Evolutionary conservation across 176 grass and related monocot genomes (phyloP), one percentile per base, ranked within the genome.

Genomic region (Rhynchospora tenuis): DNA sequence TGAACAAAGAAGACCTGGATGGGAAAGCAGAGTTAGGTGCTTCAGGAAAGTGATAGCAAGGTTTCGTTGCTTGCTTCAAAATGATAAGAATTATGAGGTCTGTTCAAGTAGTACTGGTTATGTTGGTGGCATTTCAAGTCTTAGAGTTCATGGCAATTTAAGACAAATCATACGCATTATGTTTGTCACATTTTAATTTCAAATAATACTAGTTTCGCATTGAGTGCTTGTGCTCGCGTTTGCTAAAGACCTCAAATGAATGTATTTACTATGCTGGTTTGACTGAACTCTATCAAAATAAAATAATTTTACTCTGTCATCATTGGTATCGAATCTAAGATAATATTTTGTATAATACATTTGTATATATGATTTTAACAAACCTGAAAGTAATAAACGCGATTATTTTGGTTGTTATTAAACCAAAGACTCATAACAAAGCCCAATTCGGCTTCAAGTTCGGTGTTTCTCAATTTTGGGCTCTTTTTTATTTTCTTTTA

Each of bases 1-100:
- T 67, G 82, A 79, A 64, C 50, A 59, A 19, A 72, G 50, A 64
- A 33, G 22, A 45, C 58, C 73, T 33, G 14, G 80, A 63, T 78
- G 7, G 20, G 11, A 78, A 23, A n/a, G 73, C 2, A 55, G 73
- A 17, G 24, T 29, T 26, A 44, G 29, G 45, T 60, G 20, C 6
- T 60, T 29, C 33, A 62, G 56, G 16, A 23, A 63, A 60, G 17
- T 81, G 78, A 62, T 60, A 43, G 24, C 7, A 2, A 71, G 66
- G 4, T 38, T 19, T 26, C 22, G 26, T 4, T 43, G 26, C 10
- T 10, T 14, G 28, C 19, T 55, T 44, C 46, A 54, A 55, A 54
- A 76, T 70, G 55, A 81, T 63, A 45, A 61, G 31, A 63, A 81
- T 33, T 81, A 12, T 61, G 38, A 46, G 17, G 76, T 80, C 9